These are phyloP conservation scores for Irpex sp. DNA, from an alignment of 1,284 basidiomycete genomes.

Conservation along the genomic window DNA sequence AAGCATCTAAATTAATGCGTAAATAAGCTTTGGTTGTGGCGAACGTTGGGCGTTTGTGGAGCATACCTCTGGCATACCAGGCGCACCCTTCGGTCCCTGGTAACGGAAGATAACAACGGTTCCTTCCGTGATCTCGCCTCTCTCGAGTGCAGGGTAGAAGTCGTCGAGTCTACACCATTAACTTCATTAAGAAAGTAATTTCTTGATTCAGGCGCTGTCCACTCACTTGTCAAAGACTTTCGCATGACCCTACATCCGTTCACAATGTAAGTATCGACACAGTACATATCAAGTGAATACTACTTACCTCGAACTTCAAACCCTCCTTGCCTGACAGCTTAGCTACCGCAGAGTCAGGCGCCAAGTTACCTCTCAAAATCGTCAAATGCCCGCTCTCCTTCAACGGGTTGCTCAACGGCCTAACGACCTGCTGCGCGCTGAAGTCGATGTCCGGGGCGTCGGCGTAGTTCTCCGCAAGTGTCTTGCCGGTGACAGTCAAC, in stretches of 20 bases:
- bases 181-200: neutral
- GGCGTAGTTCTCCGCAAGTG: constrained; percentile 87
- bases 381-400: constrained; percentile 91
- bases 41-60: neutral
- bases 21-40: neutral
- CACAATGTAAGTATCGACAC: neutral
- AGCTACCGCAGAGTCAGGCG: constrained; percentile 89
- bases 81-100: constrained; percentile 94
- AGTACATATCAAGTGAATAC: constrained; percentile 33
- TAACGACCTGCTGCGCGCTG: constrained; percentile 81
- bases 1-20: constrained; percentile 34
- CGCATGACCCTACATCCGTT: constrained; percentile 51
- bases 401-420: constrained; percentile 79
- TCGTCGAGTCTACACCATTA: constrained; percentile 59
- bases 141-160: constrained; percentile 83
- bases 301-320: constrained; percentile 60
- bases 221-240: constrained; percentile 72
- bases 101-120: constrained; percentile 91
- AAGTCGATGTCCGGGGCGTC: constrained; percentile 78
- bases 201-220: neutral
- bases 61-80: constrained; percentile 86
- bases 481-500: constrained; percentile 93
- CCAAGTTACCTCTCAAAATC: constrained; percentile 88
- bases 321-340: constrained; percentile 98
- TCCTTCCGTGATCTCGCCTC: constrained; percentile 82